Evolutionary conservation across 176 grass and related monocot species (phyloP), one percentile per base, ranked within the genome.

Genomic region (Triticum urartu): DNA sequence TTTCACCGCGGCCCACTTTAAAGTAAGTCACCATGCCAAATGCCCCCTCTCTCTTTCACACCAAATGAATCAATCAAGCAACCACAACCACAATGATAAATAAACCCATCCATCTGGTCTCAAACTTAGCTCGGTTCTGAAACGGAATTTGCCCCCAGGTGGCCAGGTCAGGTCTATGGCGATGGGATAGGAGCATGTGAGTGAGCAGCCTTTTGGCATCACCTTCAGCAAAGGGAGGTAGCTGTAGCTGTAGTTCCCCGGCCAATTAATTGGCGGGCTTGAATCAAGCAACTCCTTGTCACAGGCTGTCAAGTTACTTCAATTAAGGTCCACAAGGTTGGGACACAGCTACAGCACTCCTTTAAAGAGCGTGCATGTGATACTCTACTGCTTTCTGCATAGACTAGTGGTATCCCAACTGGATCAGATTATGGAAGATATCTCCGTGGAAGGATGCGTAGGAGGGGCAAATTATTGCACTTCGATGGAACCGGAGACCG

Each of bases 291-390:
- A 32, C 35, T 48, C 45, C 32, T 65, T 52, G 84, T 65, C 65
- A 70, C 77, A 36, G 61, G 90, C 77, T 91, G 89, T 78, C 62
- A 63, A 76, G 17, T 77, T 81, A 79, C 24, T 84, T 5, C 71
- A 73, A 26, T 59, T 20, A 64, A 82, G 72, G 72, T 81, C 77
- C 78, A 34, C 82, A 88, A 72, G 42, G 82, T 52, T 88, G 40
- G 64, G 70, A 54, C 76, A 70, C 70, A 88, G 58, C 43, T 36
- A 78, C 77, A 81, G 5, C 45, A 74, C 73, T 77, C 72, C 58
- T 80, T 83, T 76, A 74, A 61, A 50, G 61, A 72, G 28, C 74
- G 36, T 40, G 52, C 81, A 88, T 85, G 89, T 88, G 89, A 85
- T 25, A 18, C 56, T 3, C 70, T 62, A 38, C 71, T 77, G 30